Base-by-base conservation (phyloP, 345 rosid species). In the Populus ilicifolia region DNA sequence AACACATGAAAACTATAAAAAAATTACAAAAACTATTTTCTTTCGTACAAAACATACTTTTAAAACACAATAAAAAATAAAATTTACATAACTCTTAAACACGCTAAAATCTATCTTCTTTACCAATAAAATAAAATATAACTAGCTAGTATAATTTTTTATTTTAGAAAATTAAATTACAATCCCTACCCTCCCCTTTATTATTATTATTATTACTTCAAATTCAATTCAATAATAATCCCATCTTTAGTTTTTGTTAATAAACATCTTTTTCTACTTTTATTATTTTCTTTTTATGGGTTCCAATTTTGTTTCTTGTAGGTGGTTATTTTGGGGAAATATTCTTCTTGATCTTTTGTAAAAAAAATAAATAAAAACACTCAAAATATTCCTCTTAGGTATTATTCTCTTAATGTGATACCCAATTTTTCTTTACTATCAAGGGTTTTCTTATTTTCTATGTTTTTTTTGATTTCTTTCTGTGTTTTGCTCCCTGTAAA, bases 281-380 rank as follows among this genome's bases (percentile, higher is more conserved):
- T 38, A 38, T 38, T 38, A 38, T 38, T 38, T 38, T 38, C 41
- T 33, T 20, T 66, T 67, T 50, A 33, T 16, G 38, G 35, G 36
- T 70, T 77, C 62, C 33, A 70, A 21, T 77, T 61, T 44, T 70
- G 70, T 1, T 27, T 59, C 35, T 61, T 59, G 80, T 64, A 76
- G 79, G 67, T 61, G 5, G 21, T 70, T 10, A 54, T 5, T 8
- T 71, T 80, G 83, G 79, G 76, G 12, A 80, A 80, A 80, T 71
- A 76, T 23, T 70, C 75, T 30, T 43, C 70, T 30, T 30, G 33
- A 30, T 30, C 33, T 33, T 2, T 4, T 33, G 3, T 80, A 65
- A 46, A n/a, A n/a, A n/a, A n/a, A n/a, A n/a, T n/a, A n/a, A n/a
- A n/a, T n/a, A n/a, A n/a, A n/a, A n/a, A n/a, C n/a, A n/a, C n/a